Percentiles rank a stretch among this genome's conserved stretches.
Evolutionary conservation across 2,329 filamentous ascomycete species (phyloP).

Genomic region (Fusarium ambrosium): DNA sequence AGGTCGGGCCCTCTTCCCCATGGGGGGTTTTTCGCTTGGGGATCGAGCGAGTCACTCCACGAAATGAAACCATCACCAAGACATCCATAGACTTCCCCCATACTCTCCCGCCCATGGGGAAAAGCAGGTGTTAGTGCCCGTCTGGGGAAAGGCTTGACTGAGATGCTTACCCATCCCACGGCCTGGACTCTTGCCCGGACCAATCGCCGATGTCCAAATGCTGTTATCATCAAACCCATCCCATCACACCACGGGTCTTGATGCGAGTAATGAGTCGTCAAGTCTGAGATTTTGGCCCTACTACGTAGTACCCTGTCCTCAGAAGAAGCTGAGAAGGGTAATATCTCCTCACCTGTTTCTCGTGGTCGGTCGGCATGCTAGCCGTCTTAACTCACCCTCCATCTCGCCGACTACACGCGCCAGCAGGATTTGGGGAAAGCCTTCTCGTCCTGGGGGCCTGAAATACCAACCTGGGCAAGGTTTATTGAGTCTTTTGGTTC

Average conservation of each 20-base stretch:
- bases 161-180: constrained; percentile 7
- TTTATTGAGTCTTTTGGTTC: constrained; percentile 8
- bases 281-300: neutral
- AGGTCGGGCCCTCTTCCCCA: constrained; percentile 28
- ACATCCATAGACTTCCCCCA: neutral
- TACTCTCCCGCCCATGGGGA: constrained; percentile 5
- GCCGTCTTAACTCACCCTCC: neutral
- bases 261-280: constrained; percentile 6
- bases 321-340: constrained; percentile 24
- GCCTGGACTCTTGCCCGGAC: constrained; percentile 15
- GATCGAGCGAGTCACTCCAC: constrained; percentile 22
- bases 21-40: constrained; percentile 16
- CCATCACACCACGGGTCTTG: neutral
- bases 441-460: neutral
- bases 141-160: constrained; percentile 20
- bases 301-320: neutral
- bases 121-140: constrained; percentile 8
- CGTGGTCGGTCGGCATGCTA: constrained; percentile 4
- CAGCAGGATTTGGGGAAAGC: constrained; percentile 10
- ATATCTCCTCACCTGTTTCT: constrained; percentile 9
- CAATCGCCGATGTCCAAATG: constrained; percentile 22
- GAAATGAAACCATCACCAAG: neutral
- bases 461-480: neutral
- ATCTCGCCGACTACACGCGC: neutral
- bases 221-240: neutral